Base-by-base conservation (phyloP, 257 asterid species). In the Scutellaria barbata region DNA sequence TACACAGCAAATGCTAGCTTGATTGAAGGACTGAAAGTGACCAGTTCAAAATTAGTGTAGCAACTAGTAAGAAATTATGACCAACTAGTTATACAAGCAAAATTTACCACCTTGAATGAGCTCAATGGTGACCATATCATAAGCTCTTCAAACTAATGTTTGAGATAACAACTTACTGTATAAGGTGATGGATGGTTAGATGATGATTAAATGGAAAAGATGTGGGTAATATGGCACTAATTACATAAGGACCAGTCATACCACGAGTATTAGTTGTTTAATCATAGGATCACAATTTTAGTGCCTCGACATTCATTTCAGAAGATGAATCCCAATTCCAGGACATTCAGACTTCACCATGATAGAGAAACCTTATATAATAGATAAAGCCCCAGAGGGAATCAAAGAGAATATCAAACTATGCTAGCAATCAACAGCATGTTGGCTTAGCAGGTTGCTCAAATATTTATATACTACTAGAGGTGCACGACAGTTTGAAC, bases 71-170 rank as follows among this genome's bases (percentile, higher is more conserved):
- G 50, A 5, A 1, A 13, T 18, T 10, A 52, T 57, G 56, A 39
- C 33, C 63, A 13, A 61, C 72, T 43, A 69, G 40, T 35, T 35
- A 10, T 37, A 42, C 47, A 14, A 8, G 39, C 22, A 54, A 53
- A 70, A 65, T 33, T 59, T 11, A 25, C 17, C 42, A 11, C 50
- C 14, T 50, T 43, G 20, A 7, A 40, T 59, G 41, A 59, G 57
- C 61, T 18, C 30, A 47, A 7, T 10, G 53, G 39, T 33, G 58
- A 43, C 55, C 9, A 40, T 41, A 68, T 13, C 59, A 10, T 45
- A 53, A 14, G 53, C 50, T 57, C 39, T 72, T 58, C 11, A 43
- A 51, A 61, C 63, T 25, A 71, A 51, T 51, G 10, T 51, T 42
- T 33, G 47, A 62, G 39, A 57, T 25, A 43, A 14, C 52, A 4